Evolutionary conservation across 441 rosid species (phyloP), one percentile per base, ranked within the genome.

Genomic region (Aquilaria agallochum): DNA sequence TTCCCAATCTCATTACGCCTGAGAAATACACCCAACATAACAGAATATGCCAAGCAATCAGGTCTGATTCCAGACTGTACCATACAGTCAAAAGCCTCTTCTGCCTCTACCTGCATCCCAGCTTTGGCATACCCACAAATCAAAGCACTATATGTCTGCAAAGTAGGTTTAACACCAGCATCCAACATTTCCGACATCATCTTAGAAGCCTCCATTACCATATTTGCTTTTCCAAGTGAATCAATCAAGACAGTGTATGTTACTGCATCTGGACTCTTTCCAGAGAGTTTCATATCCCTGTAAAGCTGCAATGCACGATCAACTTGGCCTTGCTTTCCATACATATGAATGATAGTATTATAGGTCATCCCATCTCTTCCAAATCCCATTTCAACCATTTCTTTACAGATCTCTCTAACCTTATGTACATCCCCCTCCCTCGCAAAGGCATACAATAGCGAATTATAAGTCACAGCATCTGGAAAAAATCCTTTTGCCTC

Each of bases 111-210:
- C 53, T 81, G 80, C 74, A 72, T 83, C 65, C 99, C 99, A 63
- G 90, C 90, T 90, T 86, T 94, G 32, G 99, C 95, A 82, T 87
- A 94, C 63, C 95, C 99, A 75, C 96, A 89, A 65, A 94, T 82
- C 66, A 94, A 87, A 69, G 99, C 99, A 77, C 95, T 94, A 57
- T 83, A 91, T 45, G 99, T 94, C 69, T 78, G 81, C 69, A 94
- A 72, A 62, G 90, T 87, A 51, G 99, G 99, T 66, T 86, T 94
- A 50, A 94, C 84, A 62, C 89, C 89, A 2, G 67, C 63, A 56
- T 86, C 86, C 83, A 91, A 72, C 99, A 94, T 94, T 83, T 89
- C 96, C n/a, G 95, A 84, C 99, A 94, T 87, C 45, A 94, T 69
- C 34, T 68, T 76, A 54, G 92, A 85, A 50, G 96, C 97, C 73